phyloP scores from a whole-genome alignment of 2,329 filamentous ascomycete species.

The Colletotrichum liriopes region DNA sequence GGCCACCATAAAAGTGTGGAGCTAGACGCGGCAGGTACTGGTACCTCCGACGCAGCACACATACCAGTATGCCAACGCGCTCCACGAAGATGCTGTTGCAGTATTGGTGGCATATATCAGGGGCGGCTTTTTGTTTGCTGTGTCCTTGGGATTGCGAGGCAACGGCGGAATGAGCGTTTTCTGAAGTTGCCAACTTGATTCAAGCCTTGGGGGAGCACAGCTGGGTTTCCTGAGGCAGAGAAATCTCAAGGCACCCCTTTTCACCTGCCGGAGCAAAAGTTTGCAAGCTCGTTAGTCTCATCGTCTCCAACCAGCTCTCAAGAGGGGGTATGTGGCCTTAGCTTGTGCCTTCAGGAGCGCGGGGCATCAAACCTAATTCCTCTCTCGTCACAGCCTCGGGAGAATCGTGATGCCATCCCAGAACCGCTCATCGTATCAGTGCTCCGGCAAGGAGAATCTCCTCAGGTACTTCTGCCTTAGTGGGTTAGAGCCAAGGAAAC shows the following conservation, averaged over 20 bases:
- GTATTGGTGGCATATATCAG: neutral
- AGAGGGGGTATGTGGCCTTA: neutral
- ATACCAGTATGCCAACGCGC: neutral
- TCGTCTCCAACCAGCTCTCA: neutral
- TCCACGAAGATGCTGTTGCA: too few relatives aligned
- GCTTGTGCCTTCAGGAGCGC: neutral
- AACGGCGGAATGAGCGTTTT: neutral
- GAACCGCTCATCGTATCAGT: conserved; percentile 13
- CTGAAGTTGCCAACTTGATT: neutral
- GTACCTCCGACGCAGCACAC: too few relatives aligned
- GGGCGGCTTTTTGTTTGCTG: neutral
- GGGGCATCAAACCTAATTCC: conserved; percentile 22
- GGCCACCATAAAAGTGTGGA: neutral
- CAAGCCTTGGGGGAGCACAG: neutral
- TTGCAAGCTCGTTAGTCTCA: neutral
- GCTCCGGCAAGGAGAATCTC: neutral
- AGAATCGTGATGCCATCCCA: conserved; percentile 10
- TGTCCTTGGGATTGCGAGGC: neutral
- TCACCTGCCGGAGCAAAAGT: conserved; percentile 7
- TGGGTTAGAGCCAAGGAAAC: conserved; percentile 16
- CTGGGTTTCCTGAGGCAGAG: conserved; percentile 1
- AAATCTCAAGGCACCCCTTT: neutral
- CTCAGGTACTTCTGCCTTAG: conserved; percentile 9
- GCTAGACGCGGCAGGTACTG: neutral
- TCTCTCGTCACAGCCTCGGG: conserved; percentile 10